Evolutionary conservation across 805 yeast genomes (phyloP), one percentile per base, ranked within the genome.

Genomic region (Scheffersomyces stipitis): DNA sequence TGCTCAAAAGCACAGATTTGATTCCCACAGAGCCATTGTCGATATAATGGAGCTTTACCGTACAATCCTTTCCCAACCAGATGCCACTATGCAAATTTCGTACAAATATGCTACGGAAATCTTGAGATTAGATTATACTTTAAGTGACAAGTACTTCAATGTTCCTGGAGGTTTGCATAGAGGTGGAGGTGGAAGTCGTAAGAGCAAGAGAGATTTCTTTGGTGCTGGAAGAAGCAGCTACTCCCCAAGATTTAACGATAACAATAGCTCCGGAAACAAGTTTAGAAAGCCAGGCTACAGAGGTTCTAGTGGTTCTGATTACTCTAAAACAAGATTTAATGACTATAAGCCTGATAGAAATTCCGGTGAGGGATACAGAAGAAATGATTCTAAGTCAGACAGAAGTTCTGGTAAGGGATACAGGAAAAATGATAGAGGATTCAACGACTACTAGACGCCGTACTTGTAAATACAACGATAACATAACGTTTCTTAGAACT

Each of bases 161-260:
- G 54, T 58, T 35, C 58, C 63, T 4, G 66, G 66, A 15, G 43
- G 49, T n/a, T 53, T 56, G 33, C 36, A 33, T 15, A 31, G 34
- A 7, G 36, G 34, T n/a, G 39, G 44, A 26, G 36, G 36, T 35
- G 38, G 38, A 22, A 41, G 34, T 30, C 34, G 45, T 16, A 20
- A 30, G 15, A 23, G 39, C 20, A 41, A 41, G 34, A 34, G 45
- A 28, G 32, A 29, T 17, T 28, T 33, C n/a, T 38, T 41, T 16
- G 41, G 38, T 18, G 37, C 13, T 13, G 18, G 13, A 12, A 29
- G 30, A 24, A 12, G 12, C 24, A 13, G 30, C 7, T 14, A 16
- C 7, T 12, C 15, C 18, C 14, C 18, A 28, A 28, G 18, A 14
- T 9, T 6, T 6, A 12, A 15, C 31, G 14, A 28, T 18, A 7